Conservation (phyloP, 768 basidiomycete species). For the Amanita exitialis region DNA sequence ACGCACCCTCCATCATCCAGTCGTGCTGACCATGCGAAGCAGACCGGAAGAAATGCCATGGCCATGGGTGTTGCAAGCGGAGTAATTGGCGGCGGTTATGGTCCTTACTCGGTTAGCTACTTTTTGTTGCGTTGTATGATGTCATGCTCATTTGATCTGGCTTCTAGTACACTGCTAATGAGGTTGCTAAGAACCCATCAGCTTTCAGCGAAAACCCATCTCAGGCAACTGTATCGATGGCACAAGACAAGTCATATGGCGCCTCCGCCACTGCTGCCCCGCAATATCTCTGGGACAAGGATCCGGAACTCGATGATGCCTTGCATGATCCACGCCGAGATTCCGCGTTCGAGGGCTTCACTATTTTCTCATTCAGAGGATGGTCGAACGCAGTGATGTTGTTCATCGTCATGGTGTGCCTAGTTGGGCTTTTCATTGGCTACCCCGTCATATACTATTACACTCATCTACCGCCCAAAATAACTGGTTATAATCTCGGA, state of each 20-base stretch:
- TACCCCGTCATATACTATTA: conserved; percentile 73
- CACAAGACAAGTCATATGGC: conserved; percentile 19
- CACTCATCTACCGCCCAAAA: conserved; percentile 19
- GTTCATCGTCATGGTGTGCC: conserved; percentile 51
- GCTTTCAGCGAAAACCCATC: conserved; percentile 48
- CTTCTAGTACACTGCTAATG: conserved; percentile 47
- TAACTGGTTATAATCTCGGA: conserved; percentile 74
- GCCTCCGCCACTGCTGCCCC: conserved; percentile 43
- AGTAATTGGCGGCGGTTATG: conserved; percentile 70
- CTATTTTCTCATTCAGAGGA: conserved; percentile 73
- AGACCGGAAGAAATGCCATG: conserved; percentile 42
- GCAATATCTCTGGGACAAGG: conserved; percentile 71
- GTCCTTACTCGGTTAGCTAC: conserved; percentile 71
- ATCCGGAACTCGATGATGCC: conserved; percentile 83
- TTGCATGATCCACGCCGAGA: conserved; percentile 71
- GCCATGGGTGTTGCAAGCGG: conserved; percentile 76
- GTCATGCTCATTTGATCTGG: conserved; percentile 9
- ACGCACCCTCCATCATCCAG: conserved; percentile 16
- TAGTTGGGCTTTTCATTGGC: conserved; percentile 77
- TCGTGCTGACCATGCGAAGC: conserved; percentile 13
- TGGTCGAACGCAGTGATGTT: conserved; percentile 75
- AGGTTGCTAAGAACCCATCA: conserved; percentile 33
- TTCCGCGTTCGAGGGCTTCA: conserved; percentile 59
- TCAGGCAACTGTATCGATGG: conserved; percentile 23
- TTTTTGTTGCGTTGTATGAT: conserved; percentile 3